Evolutionary conservation across 768 basidiomycete genomes (phyloP).

Genomic region (Termitomyces heimii): DNA sequence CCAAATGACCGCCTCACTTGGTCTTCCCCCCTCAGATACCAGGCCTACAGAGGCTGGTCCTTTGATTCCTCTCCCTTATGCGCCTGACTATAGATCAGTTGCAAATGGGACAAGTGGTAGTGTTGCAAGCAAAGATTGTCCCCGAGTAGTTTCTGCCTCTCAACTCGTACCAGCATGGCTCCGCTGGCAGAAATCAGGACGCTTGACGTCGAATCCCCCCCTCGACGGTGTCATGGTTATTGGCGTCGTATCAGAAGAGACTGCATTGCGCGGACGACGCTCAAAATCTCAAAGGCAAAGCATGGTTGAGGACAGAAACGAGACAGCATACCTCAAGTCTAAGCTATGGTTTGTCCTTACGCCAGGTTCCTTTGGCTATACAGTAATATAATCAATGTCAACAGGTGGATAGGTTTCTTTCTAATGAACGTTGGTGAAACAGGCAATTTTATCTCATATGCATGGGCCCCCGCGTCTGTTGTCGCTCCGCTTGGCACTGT

Average conservation of each 20-base stretch:
- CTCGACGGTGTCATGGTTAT: conserved; percentile 26
- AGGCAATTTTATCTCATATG: conserved; percentile 89
- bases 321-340: conserved; percentile 76
- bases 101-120: neutral
- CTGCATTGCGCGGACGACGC: conserved; percentile 19
- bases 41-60: conserved; percentile 5
- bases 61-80: conserved; percentile 11
- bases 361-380: neutral
- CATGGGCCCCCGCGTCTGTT: conserved; percentile 84
- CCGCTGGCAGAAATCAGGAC: conserved; percentile 14
- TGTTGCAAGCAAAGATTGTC: neutral
- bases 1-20: neutral
- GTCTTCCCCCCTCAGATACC: neutral
- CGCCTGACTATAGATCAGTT: conserved; percentile 11
- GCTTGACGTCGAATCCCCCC: neutral
- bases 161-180: conserved; percentile 29
- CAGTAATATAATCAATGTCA: neutral
- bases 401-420: conserved; percentile 84
- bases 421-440: conserved; percentile 90
- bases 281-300: conserved; percentile 10
- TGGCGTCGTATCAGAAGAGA: conserved; percentile 35
- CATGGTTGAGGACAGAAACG: conserved; percentile 38
- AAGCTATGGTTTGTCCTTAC: conserved; percentile 63
- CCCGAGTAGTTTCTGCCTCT: conserved; percentile 19
- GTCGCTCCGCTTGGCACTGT: conserved; percentile 97